Evolutionary conservation across 768 basidiomycete species (phyloP), one percentile per base, ranked within the genome.

Genomic region (Boletus vermiculosoides): DNA sequence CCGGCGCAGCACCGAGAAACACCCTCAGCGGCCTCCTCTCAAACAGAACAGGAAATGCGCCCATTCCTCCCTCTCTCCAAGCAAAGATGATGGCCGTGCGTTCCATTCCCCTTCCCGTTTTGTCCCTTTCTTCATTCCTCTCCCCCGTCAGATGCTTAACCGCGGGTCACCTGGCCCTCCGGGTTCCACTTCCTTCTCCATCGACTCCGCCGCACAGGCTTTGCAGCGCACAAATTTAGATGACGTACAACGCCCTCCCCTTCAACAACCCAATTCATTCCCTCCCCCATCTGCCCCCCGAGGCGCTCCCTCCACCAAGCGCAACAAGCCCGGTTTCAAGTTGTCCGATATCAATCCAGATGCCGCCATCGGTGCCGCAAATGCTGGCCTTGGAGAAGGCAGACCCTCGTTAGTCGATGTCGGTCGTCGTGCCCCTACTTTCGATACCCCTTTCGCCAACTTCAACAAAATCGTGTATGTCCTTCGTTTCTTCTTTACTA

Each of bases 401-500:
- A 80, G 84, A 54, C 86, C 86, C 18, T 74, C 77, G 20, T 65
- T 82, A 39, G 75, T 78, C 51, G 76, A 75, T 57, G 74, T 66
- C 63, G 72, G 34, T 71, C 77, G 57, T 57, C 65, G 67, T 40
- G 66, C 73, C 9, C 66, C 71, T 45, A 78, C 79, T 46, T 80
- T 84, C 61, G 82, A 78, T 59, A 89, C 90, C 36, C 93, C 93
- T 23, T 98, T 98, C 75, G 80, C 89, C 33, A 96, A 94, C 70
- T 97, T 98, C 73, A 84, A 86, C 59, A 92, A 88, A 75, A 95
- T 97, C 66, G 92, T 97, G 92, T 95, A 79, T 46, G 91, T 82
- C 31, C 55, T 49, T 8, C 28, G 55, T 51, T 45, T 55, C 37
- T 58, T 63, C 39, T 39, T 55, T 53, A 30, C 13, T 23, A 9